Base-by-base conservation (phyloP, 2,329 filamentous ascomycete species). In the Colletotrichum nymphaeae region DNA sequence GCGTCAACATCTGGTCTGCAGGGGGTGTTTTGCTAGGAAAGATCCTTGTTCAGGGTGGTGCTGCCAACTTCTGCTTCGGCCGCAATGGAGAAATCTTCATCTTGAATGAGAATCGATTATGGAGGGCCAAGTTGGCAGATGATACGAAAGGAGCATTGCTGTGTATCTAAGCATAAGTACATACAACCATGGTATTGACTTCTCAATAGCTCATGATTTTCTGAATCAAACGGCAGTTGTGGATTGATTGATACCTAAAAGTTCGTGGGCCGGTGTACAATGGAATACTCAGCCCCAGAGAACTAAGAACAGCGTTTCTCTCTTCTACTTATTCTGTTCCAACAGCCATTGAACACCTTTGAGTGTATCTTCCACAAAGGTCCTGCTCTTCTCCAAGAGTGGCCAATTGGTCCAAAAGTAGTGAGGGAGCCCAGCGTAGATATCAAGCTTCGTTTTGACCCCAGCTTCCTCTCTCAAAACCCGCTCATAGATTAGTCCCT, bases 401-500 rank as follows among this genome's bases (percentile, higher is more conserved):
- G 70, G 70, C 22, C 69, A 74, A 11, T 69, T 66, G 12, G 60
- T 69, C 64, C 70, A 68, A 16, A 74, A 74, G 24, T 62, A 73
- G 37, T 74, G 73, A 6, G 73, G 73, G 28, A 73, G 65, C 3
- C 73, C 69, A 5, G 73, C 5, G 7, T 74, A 74, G 2, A 75
- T 69, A 24, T 87, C 83, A 14, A 88, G 52, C 62, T 80, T 82
- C 1, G 86, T 88, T 75, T 81, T 76, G 8, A 88, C 83, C 1
- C 79, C 80, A 37, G 86, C 82, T 66, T 86, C 84, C 64, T 86
- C 84, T 37, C 83, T 79, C 69, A 90, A 76, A 2, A 86, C 76
- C 52, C 82, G 78, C 74, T 88, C 87, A 74, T 89, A 90, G 0
- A 90, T 84, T 58, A 90, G 73, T 0, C 80, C 86, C 67, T 90